Conservation (phyloP, 805 yeast genomes). For the Cyberlindnera americana region DNA sequence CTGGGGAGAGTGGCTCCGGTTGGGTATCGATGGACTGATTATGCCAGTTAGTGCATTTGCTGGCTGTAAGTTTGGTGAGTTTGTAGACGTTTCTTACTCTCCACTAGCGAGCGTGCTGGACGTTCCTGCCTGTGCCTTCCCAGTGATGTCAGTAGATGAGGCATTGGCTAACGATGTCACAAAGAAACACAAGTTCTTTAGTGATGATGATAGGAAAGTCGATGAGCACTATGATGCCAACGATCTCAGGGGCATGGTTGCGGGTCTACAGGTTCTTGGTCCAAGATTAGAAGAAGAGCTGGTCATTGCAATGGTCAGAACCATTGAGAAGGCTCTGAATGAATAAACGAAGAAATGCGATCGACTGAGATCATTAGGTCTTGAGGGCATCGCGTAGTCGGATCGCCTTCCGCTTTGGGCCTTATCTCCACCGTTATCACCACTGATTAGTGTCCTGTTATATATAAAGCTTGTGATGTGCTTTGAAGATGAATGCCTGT, state of each 20-base stretch:
- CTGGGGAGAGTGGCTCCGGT: slow-evolving; percentile 39
- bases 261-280: slow-evolving; percentile 25
- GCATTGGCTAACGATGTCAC: slow-evolving; percentile 32
- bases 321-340: slow-evolving; percentile 3
- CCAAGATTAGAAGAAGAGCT: slow-evolving; percentile 23
- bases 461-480: not conserved
- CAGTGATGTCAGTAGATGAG: slow-evolving; percentile 44
- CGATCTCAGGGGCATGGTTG: not conserved
- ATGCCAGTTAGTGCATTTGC: slow-evolving; percentile 46
- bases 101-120: slow-evolving; percentile 53
- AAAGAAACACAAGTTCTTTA: not conserved
- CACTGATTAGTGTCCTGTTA: not conserved
- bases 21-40: slow-evolving; percentile 46
- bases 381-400: not conserved
- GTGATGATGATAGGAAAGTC: slow-evolving; percentile 25
- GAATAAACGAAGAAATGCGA: not conserved
- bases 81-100: slow-evolving; percentile 51
- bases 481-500: too few relatives aligned
- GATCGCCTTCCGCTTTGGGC: slow-evolving; percentile 11
- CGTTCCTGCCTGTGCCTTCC: slow-evolving; percentile 53
- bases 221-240: slow-evolving; percentile 35
- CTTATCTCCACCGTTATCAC: slow-evolving; percentile 5
- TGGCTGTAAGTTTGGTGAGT: slow-evolving; percentile 30
- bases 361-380: too few relatives aligned
- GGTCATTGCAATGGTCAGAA: slow-evolving; percentile 14